Conservation (phyloP, 2,329 filamentous ascomycete genomes). For the Hypocreales sp. region DNA sequence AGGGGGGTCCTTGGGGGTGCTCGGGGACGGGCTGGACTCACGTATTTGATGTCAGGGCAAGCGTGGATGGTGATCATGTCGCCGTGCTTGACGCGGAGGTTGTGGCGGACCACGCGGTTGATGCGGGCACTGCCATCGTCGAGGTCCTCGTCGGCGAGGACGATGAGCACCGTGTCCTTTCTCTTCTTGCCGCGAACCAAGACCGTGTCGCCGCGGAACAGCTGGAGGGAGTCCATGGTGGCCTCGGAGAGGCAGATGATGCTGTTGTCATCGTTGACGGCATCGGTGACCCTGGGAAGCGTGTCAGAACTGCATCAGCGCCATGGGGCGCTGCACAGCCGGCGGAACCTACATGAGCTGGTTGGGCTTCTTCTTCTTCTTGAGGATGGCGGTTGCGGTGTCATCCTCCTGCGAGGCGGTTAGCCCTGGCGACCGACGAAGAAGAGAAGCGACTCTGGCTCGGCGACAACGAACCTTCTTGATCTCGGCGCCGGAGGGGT, state of each 20-base stretch:
- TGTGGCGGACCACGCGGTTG: constrained; percentile 97
- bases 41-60: constrained; percentile 99
- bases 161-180: constrained; percentile 96
- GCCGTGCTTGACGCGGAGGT: constrained; percentile 94
- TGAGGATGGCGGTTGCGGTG: constrained; percentile 87
- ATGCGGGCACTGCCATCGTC: constrained; percentile 95
- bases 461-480: constrained; percentile 50
- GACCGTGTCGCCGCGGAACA: constrained; percentile 97
- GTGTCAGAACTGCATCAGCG: constrained; percentile 9
- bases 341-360: constrained; percentile 65
- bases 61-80: constrained; percentile 95
- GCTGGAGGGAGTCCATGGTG: constrained; percentile 95
- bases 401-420: constrained; percentile 57
- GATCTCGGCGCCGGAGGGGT: constrained; percentile 75
- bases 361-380: constrained; percentile 99
- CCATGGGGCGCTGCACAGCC: constrained; percentile 1
- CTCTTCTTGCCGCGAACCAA: constrained; percentile 99
- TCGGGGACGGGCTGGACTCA: constrained; percentile 31
- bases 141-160: constrained; percentile 91
- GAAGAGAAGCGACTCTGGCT: constrained; percentile 3
- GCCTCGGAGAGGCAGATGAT: constrained; percentile 97
- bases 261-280: constrained; percentile 98
- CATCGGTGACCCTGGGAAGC: constrained; percentile 96
- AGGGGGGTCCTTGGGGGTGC: background rate
- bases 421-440: constrained; percentile 8